A percentile compares a stretch with the other conserved stretches of the same genome.
These are phyloP conservation scores for Neltuma alba DNA, from an alignment of 306 rosid species.

Conservation along the genomic window DNA sequence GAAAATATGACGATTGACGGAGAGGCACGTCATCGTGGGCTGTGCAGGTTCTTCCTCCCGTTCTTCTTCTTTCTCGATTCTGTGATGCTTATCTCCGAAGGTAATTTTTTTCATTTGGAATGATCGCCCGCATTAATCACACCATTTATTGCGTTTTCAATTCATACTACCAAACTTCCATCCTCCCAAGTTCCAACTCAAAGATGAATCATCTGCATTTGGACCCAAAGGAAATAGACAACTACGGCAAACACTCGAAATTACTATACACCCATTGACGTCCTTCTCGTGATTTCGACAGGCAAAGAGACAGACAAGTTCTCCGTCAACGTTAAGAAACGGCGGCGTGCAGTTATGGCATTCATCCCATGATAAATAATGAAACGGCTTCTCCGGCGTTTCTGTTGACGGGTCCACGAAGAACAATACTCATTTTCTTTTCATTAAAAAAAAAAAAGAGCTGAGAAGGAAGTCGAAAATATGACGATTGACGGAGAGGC, in stretches of 20 bases:
- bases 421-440: neutral
- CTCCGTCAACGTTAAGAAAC: neutral
- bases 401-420: neutral
- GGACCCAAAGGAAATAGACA: no score
- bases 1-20: neutral
- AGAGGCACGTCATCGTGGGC: neutral
- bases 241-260: no score
- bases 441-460: neutral
- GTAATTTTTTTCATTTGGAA: no score
- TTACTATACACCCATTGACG: no score
- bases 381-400: conserved; percentile 1
- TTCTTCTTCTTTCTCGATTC: neutral
- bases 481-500: neutral
- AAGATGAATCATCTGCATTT: no score
- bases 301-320: no score
- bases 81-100: neutral
- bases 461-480: neutral
- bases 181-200: no score
- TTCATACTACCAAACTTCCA: no score
- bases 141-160: no score
- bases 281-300: no score
- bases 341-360: neutral
- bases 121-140: no score
- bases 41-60: neutral
- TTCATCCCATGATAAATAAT: neutral